These are phyloP conservation scores for Fomitopsis serialis DNA, from an alignment of 768 basidiomycete species.

Conservation along the genomic window DNA sequence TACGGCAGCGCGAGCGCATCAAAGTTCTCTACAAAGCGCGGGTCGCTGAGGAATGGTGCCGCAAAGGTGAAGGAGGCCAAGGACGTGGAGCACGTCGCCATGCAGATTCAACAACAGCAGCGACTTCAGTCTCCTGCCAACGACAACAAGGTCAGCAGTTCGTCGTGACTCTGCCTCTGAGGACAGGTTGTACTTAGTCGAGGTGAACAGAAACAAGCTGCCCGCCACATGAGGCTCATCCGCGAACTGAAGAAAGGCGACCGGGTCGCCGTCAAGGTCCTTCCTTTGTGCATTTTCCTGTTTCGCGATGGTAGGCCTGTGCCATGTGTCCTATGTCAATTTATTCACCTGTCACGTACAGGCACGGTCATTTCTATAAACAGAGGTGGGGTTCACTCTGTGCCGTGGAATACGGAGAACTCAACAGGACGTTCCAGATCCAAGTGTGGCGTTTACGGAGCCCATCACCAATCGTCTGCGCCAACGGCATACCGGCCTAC, in stretches of 20 bases:
- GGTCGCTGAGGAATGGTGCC: constrained; percentile 5
- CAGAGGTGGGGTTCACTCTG: background rate
- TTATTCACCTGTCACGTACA: constrained; percentile 17
- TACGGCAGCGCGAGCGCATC: constrained; percentile 19
- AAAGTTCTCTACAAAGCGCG: constrained; percentile 20
- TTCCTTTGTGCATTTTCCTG: constrained; percentile 66
- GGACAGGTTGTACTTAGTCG: no score
- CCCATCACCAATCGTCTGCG: constrained; percentile 56
- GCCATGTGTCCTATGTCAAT: background rate
- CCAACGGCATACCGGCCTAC: constrained; percentile 53
- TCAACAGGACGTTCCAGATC: constrained; percentile 18
- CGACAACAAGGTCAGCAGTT: constrained; percentile 4
- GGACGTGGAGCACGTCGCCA: constrained; percentile 12
- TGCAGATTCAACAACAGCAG: background rate
- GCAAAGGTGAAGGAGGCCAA: background rate
- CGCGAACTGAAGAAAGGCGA: constrained; percentile 46
- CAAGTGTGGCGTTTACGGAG: constrained; percentile 41
- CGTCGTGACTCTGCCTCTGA: no score
- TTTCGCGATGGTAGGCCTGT: constrained; percentile 48
- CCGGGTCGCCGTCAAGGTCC: constrained; percentile 52
- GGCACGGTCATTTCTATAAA: constrained; percentile 63
- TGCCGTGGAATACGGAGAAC: no score
- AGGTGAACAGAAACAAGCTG: constrained; percentile 13
- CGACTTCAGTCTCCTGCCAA: background rate
- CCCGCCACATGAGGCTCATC: constrained; percentile 22